Percentiles rank a stretch among this genome's conserved stretches.
phyloP scores from a whole-genome alignment of 2,329 filamentous ascomycete species.

The Xylaria polymorpha region DNA sequence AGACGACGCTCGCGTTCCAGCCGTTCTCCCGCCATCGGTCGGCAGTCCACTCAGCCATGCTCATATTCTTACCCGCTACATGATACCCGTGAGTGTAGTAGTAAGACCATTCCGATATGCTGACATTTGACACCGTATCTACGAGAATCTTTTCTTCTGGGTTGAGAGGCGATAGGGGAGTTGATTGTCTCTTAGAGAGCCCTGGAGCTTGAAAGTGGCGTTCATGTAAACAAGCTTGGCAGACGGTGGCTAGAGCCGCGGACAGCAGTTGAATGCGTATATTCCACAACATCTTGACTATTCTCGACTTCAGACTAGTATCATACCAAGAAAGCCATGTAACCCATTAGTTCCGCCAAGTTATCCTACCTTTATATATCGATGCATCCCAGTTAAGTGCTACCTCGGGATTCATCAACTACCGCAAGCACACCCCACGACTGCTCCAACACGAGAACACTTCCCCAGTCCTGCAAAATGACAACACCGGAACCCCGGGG shows the following conservation, averaged over 20 bases:
- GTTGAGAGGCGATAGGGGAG: conserved; percentile 41
- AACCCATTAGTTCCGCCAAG: conserved; percentile 3
- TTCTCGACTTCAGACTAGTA: not conserved
- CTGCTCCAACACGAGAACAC: conserved; percentile 8
- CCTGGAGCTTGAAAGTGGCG: conserved; percentile 28
- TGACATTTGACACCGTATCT: conserved; percentile 47
- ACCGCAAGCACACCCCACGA: conserved; percentile 4
- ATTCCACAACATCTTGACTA: conserved; percentile 27
- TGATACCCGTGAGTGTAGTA: conserved; percentile 51
- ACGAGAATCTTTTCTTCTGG: conserved; percentile 46
- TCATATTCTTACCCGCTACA: conserved; percentile 47
- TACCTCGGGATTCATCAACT: not conserved
- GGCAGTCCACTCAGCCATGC: conserved; percentile 51
- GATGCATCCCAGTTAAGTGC: not conserved
- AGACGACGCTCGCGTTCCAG: conserved; percentile 46
- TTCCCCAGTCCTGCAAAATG: conserved; percentile 21
- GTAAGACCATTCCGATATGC: conserved; percentile 49
- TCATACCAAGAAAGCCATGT: not conserved
- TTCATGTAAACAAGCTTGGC: conserved; percentile 43
- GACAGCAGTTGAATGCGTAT: conserved; percentile 22
- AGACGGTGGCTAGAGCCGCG: conserved; percentile 29
- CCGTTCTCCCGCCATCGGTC: conserved; percentile 47
- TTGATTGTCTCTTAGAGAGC: conserved; percentile 40
- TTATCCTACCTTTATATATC: conserved; percentile 15
- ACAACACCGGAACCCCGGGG: conserved; percentile 15